A percentile compares a stretch with the other conserved stretches of the same genome.
Conservation (phyloP, 495 filamentous ascomycete genomes). For the Penicillium longicatenatum region DNA sequence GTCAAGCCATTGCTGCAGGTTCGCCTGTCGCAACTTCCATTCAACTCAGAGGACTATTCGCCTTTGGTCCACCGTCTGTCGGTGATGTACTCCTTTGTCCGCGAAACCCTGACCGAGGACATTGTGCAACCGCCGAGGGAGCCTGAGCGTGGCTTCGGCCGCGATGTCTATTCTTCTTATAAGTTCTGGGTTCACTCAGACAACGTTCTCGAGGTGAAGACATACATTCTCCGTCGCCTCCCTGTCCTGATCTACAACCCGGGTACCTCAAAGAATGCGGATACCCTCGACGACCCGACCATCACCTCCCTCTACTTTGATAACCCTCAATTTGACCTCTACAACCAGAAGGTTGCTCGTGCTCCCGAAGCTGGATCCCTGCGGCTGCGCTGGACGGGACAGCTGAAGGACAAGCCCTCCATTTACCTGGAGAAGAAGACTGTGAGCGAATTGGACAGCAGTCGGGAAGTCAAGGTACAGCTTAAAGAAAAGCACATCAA, state of each 20-base stretch:
- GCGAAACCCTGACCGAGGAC: slow-evolving; percentile 69
- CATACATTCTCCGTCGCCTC: slow-evolving; percentile 83
- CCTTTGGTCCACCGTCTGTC: slow-evolving; percentile 85
- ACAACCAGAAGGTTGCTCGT: slow-evolving; percentile 79
- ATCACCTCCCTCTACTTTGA: slow-evolving; percentile 98
- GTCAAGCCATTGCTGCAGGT: slow-evolving; percentile 90
- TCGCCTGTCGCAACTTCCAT: slow-evolving; percentile 79
- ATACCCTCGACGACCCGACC: slow-evolving; percentile 77
- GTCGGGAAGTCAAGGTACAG: slow-evolving; percentile 72
- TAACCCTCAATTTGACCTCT: slow-evolving; percentile 78
- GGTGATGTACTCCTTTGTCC: slow-evolving; percentile 92
- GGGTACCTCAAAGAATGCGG: slow-evolving; percentile 73
- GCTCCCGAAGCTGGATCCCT: slow-evolving; percentile 78
- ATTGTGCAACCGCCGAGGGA: slow-evolving; percentile 44
- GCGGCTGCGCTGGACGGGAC: slow-evolving; percentile 88
- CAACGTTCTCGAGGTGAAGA: slow-evolving; percentile 95
- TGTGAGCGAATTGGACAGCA: slow-evolving; percentile 70
- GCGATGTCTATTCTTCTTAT: slow-evolving; percentile 79
- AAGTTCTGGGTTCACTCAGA: slow-evolving; percentile 98
- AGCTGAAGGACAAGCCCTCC: slow-evolving; percentile 73
- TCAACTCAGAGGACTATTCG: slow-evolving; percentile 94
- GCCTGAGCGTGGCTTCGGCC: slow-evolving; percentile 44
- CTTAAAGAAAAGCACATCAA: slow-evolving; percentile 95
- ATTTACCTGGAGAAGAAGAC: slow-evolving; percentile 89
- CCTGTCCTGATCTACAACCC: slow-evolving; percentile 93